A percentile compares a stretch with the other conserved stretches of the same genome.
These are phyloP conservation scores for Penicillium coprophilum DNA, from an alignment of 495 filamentous ascomycete genomes.

Conservation along the genomic window DNA sequence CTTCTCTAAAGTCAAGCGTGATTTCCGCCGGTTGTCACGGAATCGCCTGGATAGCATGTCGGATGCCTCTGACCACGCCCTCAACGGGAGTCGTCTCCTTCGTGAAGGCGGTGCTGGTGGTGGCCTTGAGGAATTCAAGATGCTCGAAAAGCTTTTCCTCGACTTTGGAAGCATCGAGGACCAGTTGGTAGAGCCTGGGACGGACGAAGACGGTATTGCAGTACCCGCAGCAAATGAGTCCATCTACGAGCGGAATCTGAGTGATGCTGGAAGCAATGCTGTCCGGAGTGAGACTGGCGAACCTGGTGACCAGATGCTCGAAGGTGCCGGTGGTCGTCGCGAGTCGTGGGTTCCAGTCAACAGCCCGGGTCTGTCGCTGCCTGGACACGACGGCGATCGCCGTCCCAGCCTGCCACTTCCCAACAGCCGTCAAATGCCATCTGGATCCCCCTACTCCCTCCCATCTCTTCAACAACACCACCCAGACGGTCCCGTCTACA, in stretches of 20 bases:
- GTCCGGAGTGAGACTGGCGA: conserved; percentile 46
- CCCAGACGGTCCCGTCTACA: conserved; percentile 39
- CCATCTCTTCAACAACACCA: conserved; percentile 46
- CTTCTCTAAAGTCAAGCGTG: conserved; percentile 62
- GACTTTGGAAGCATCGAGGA: conserved; percentile 57
- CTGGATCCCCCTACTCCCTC: conserved; percentile 42
- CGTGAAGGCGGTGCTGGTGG: conserved; percentile 58
- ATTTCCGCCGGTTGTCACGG: conserved; percentile 54
- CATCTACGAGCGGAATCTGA: conserved; percentile 37
- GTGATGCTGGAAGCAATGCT: conserved; percentile 44
- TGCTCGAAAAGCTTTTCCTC: conserved; percentile 56
- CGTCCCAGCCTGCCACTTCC: conserved; percentile 47
- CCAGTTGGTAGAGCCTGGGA: conserved; percentile 33
- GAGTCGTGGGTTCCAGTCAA: conserved; percentile 50
- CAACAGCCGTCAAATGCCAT: conserved; percentile 37
- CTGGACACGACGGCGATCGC: conserved; percentile 41
- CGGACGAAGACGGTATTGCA: conserved; percentile 37
- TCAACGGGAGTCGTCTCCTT: conserved; percentile 43
- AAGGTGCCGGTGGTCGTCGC: conserved; percentile 39
- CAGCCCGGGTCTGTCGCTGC: conserved; percentile 39
- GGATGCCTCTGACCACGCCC: conserved; percentile 36
- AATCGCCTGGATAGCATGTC: conserved; percentile 37
- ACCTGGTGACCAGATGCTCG: conserved; percentile 31
- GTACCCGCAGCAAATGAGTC: conserved; percentile 22
- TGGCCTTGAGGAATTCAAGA: conserved; percentile 71